Conservation (phyloP, 1,139 yeast species). For the Candida neerlandica region DNA sequence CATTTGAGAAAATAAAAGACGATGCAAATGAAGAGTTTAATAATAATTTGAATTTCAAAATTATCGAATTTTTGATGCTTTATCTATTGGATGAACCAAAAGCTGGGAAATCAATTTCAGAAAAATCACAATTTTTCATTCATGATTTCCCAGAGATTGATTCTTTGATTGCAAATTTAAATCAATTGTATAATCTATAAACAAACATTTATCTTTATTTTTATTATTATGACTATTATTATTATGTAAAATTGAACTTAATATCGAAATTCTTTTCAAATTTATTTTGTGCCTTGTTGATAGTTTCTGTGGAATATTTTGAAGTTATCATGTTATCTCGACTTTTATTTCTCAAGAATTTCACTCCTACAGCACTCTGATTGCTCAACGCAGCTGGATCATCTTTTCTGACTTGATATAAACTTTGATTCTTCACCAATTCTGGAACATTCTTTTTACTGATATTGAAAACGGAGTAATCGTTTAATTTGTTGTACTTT, state of each 20-base stretch:
- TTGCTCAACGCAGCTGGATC: constrained; percentile 3
- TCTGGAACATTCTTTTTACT: not conserved
- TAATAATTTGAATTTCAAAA: constrained; percentile 52
- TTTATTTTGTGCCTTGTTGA: constrained; percentile 11
- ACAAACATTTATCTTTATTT: too few species aligned
- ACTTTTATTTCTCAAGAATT: constrained; percentile 1
- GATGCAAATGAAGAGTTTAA: constrained; percentile 9
- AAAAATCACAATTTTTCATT: constrained; percentile 59
- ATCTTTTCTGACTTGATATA: constrained; percentile 6
- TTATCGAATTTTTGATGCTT: constrained; percentile 71
- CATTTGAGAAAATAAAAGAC: constrained; percentile 14
- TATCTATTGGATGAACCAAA: constrained; percentile 66
- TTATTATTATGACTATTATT: too few species aligned
- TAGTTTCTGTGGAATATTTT: constrained; percentile 9
- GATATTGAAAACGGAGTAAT: constrained; percentile 9
- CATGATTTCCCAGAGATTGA: constrained; percentile 47
- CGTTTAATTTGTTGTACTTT: constrained; percentile 14
- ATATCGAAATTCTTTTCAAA: constrained; percentile 18
- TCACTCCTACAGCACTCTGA: not conserved
- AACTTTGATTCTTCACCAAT: constrained; percentile 1
- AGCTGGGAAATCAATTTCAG: constrained; percentile 38
- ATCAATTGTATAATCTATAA: constrained; percentile 32
- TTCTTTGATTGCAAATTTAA: constrained; percentile 39
- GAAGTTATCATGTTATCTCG: constrained; percentile 1
- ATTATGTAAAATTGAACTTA: constrained; percentile 8